phyloP scores from a whole-genome alignment of 192 early-diverging fungal genomes.

The Coemansia sp. region DNA sequence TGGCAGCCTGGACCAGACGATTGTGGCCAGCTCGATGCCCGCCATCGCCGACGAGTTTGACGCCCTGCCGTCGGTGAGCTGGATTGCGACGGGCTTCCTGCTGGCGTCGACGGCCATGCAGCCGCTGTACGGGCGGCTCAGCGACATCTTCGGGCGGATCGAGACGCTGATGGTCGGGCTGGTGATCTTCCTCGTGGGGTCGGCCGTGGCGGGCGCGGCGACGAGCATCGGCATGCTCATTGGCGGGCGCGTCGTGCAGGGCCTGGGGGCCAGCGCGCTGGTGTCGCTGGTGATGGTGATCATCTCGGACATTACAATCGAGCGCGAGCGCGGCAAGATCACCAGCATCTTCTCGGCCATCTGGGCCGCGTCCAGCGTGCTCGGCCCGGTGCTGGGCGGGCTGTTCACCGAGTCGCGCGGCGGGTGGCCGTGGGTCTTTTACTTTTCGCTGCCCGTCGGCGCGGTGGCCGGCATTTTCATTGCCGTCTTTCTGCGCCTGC shows the following conservation, averaged over 20 bases:
- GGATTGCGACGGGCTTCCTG: conserved; percentile 74
- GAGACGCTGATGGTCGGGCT: conserved; percentile 58
- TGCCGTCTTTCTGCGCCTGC: conserved; percentile 36
- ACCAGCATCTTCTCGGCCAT: conserved; percentile 58
- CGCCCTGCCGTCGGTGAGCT: conserved; percentile 61
- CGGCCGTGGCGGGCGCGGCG: conserved; percentile 57
- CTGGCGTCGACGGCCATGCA: conserved; percentile 72
- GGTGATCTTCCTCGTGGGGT: conserved; percentile 56
- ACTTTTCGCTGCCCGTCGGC: conserved; percentile 57
- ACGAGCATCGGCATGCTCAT: conserved; percentile 68
- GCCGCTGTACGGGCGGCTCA: conserved; percentile 76
- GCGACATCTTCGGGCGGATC: conserved; percentile 83
- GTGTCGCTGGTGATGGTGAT: conserved; percentile 65
- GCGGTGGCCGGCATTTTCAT: conserved; percentile 48
- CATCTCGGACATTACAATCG: conserved; percentile 65
- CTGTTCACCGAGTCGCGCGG: conserved; percentile 52
- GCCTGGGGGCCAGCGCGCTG: conserved; percentile 67
- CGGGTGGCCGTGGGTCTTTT: conserved; percentile 62
- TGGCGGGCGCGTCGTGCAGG: conserved; percentile 63
- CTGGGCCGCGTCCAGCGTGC: conserved; percentile 61
- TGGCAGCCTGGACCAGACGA: conserved; percentile 57
- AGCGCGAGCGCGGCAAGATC: conserved; percentile 63
- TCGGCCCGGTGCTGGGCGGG: conserved; percentile 65
- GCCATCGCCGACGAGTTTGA: conserved; percentile 62
- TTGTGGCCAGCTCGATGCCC: conserved; percentile 66